A percentile compares a stretch with the other conserved stretches of the same genome.
Conservation (phyloP, 768 basidiomycete genomes). For the Mycena albidolilacea region DNA sequence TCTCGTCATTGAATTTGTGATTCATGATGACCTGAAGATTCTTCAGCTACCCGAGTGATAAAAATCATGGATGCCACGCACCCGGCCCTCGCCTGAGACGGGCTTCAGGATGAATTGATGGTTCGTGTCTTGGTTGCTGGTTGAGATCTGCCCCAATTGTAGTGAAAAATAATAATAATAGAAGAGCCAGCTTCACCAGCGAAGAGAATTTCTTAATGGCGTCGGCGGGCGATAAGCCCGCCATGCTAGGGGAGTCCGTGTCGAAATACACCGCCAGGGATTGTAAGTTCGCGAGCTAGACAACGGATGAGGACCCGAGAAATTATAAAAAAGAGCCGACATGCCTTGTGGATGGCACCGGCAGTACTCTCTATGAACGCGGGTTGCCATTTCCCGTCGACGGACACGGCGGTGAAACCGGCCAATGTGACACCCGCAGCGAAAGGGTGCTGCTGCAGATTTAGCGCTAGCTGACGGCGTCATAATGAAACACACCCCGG, state of each 20-base stretch:
- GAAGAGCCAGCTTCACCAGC: constrained; percentile 64
- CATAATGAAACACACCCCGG: constrained; percentile 73
- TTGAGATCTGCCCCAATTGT: constrained; percentile 55
- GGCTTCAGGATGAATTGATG: constrained; percentile 98
- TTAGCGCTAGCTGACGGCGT: neutral
- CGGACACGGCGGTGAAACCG: constrained; percentile 90
- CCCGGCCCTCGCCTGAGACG: constrained; percentile 94
- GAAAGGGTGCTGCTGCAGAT: constrained; percentile 86
- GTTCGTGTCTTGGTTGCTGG: constrained; percentile 62
- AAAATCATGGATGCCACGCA: constrained; percentile 52
- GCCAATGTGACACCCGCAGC: constrained; percentile 91
- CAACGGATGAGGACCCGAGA: neutral
- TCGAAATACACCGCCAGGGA: constrained; percentile 96
- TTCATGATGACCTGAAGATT: constrained; percentile 82
- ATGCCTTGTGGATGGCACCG: constrained; percentile 91
- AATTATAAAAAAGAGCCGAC: neutral
- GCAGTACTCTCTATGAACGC: constrained; percentile 93
- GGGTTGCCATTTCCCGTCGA: constrained; percentile 89
- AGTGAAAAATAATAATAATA: neutral
- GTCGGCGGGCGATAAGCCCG: constrained; percentile 74
- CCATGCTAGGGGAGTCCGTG: constrained; percentile 88
- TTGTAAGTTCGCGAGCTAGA: constrained; percentile 85
- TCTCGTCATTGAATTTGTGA: constrained; percentile 78
- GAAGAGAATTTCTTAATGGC: constrained; percentile 80
- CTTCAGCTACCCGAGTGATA: constrained; percentile 19